Evolutionary conservation across 2,329 filamentous ascomycete genomes (phyloP).

Genomic region (Sporothrix pallida): DNA sequence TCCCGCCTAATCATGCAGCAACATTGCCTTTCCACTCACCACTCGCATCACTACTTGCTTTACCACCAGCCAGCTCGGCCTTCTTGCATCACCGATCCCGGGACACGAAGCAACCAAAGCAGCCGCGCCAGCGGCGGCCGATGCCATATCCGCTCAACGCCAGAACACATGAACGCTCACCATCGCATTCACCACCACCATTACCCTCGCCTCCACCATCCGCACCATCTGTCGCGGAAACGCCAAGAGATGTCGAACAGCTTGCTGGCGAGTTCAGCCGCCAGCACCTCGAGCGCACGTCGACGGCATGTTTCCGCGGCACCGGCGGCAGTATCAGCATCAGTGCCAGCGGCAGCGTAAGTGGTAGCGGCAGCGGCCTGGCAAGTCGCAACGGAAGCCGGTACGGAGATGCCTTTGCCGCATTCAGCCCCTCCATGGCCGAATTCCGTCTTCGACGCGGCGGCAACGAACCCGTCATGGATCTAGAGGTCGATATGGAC

Average conservation of each 20-base stretch:
- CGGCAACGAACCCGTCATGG: slow-evolving; percentile 20
- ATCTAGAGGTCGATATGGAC: slow-evolving; percentile 30
- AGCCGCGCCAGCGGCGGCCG: background rate
- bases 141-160: slow-evolving; percentile 10
- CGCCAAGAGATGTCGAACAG: slow-evolving; percentile 28
- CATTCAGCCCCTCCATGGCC: slow-evolving; percentile 8
- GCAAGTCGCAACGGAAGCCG: background rate
- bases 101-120: slow-evolving; percentile 2
- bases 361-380: background rate
- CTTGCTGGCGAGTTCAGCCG: slow-evolving; percentile 30
- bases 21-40: background rate
- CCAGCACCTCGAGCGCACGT: slow-evolving; percentile 30
- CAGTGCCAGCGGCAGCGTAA: background rate
- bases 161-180: background rate
- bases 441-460: slow-evolving; percentile 26
- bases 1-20: background rate
- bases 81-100: slow-evolving; percentile 12
- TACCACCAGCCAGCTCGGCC: slow-evolving; percentile 12
- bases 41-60: slow-evolving; percentile 12
- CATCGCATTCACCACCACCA: slow-evolving; percentile 4
- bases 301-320: background rate
- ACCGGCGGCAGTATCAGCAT: background rate
- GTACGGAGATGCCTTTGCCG: slow-evolving; percentile 9
- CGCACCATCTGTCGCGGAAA: slow-evolving; percentile 21
- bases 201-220: slow-evolving; percentile 29